These are phyloP conservation scores for Neurospora sp. DNA, from an alignment of 495 filamentous ascomycete species.

Conservation along the genomic window DNA sequence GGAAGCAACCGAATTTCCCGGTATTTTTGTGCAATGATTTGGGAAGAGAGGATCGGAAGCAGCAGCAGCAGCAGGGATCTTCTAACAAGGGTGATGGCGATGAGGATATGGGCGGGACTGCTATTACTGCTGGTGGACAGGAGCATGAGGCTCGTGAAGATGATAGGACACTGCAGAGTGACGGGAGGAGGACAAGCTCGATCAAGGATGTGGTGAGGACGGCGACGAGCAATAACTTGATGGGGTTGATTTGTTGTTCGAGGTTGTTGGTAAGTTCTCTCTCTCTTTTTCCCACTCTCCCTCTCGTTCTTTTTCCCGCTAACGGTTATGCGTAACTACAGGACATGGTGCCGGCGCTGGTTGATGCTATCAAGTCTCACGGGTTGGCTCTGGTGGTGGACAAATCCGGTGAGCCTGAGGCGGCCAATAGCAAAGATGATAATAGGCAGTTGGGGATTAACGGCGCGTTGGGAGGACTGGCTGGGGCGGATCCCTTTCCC, in stretches of 20 bases:
- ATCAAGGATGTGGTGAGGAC: conserved; percentile 92
- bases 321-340: conserved; percentile 43
- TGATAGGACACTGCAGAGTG: conserved; percentile 42
- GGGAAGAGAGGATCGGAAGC: conserved; percentile 39
- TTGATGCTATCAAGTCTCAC: conserved; percentile 86
- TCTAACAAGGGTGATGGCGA: background rate
- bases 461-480: background rate
- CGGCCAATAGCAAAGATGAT: conserved; percentile 3
- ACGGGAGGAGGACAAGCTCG: conserved; percentile 62
- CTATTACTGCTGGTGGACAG: conserved; percentile 9
- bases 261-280: conserved; percentile 60
- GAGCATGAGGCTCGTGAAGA: background rate
- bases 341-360: conserved; percentile 86
- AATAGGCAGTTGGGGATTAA: conserved; percentile 8
- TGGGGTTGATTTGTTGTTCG: conserved; percentile 88
- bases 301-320: background rate
- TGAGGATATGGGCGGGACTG: background rate
- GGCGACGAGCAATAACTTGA: conserved; percentile 93
- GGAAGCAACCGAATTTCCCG: conserved; percentile 98
- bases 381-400: conserved; percentile 91
- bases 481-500: conserved; percentile 31
- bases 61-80: background rate
- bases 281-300: background rate
- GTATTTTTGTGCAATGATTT: conserved; percentile 93
- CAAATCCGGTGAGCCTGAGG: conserved; percentile 44